Evolutionary conservation across 1,284 basidiomycete species (phyloP), one percentile per base, ranked within the genome.

Genomic region (Marasmius tenuissimus): DNA sequence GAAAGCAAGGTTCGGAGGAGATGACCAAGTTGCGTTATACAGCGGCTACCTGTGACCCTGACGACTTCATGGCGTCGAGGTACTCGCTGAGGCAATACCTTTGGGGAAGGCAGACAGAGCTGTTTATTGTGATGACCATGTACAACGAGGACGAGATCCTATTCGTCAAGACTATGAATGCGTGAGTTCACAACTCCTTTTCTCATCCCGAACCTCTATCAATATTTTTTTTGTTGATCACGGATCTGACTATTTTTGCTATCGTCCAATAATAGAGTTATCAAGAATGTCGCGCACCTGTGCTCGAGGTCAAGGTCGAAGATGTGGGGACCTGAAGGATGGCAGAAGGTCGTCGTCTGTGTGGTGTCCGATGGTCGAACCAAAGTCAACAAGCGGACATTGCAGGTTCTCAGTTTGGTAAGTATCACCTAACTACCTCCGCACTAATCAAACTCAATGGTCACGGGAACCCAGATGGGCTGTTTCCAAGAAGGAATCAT

Each of bases 91-190:
- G 94, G 22, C 94, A 88, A n/a, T 95, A 90, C 73, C 83, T 97
- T 1, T 88, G 88, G 69, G 87, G 88, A 22, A 88, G 96, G 49
- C 85, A 88, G 66, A 98, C 96, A 0, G 96, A 98, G 76, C 82
- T 98, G 7, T 93, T 98, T 73, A 96, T 98, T 69, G 93, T 94
- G 56, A 93, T 95, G 91, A 95, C 93, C 50, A 95, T 95, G 91
- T 95, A 98, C 78, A 98, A 98, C 74, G 96, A 98, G 76, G 93
- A 96, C 72, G 93, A 96, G 67, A 83, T 92, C 20, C 81, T 98
- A 22, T 93, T 94, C 70, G 81, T 84, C 68, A 85, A 84, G 69
- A 95, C 94, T 4, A 95, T 97, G 90, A 96, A 96, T 71, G 85
- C 92, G 81, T 91, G 71, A 70, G 88, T 79, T 53, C 38, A 62